phyloP scores from a whole-genome alignment of 768 basidiomycete genomes.

The Termitomyces sp. region DNA sequence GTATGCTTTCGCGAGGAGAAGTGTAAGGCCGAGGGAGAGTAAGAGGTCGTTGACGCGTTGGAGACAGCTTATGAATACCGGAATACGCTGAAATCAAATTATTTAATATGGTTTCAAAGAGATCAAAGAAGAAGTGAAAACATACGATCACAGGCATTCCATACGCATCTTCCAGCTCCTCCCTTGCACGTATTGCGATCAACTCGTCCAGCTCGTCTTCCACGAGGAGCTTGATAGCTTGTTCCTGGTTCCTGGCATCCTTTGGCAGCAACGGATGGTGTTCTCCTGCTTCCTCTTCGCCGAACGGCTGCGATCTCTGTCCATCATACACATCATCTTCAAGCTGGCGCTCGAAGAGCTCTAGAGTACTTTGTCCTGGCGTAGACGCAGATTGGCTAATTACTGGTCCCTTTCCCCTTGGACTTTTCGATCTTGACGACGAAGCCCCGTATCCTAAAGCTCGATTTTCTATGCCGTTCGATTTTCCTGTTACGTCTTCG shows the following conservation, averaged over 20 bases:
- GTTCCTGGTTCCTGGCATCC: slow-evolving; percentile 4
- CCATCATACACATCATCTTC: slow-evolving; percentile 14
- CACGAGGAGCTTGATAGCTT: slow-evolving; percentile 35
- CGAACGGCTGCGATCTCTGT: background rate
- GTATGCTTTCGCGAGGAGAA: slow-evolving; percentile 58
- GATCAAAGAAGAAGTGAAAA: slow-evolving; percentile 10
- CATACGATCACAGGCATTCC: slow-evolving; percentile 76
- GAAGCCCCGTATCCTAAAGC: background rate
- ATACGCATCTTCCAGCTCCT: slow-evolving; percentile 77
- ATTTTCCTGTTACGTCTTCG: background rate
- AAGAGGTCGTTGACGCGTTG: slow-evolving; percentile 73
- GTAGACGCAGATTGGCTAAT: background rate
- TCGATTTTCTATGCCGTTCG: background rate
- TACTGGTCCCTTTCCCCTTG: background rate
- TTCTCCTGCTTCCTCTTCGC: slow-evolving; percentile 20
- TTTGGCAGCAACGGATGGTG: slow-evolving; percentile 29
- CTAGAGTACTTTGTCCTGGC: slow-evolving; percentile 5
- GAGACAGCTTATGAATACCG: slow-evolving; percentile 72
- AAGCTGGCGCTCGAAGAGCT: slow-evolving; percentile 13
- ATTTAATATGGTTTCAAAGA: background rate
- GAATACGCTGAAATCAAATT: slow-evolving; percentile 44
- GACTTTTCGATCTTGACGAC: background rate
- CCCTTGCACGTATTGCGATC: slow-evolving; percentile 55
- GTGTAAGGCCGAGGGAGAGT: slow-evolving; percentile 61
- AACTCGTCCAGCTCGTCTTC: slow-evolving; percentile 67